A percentile compares a stretch with the other conserved stretches of the same genome.
These are phyloP conservation scores for Ostreobium quekettii DNA, from an alignment of 139 green algal species.

Conservation along the genomic window DNA sequence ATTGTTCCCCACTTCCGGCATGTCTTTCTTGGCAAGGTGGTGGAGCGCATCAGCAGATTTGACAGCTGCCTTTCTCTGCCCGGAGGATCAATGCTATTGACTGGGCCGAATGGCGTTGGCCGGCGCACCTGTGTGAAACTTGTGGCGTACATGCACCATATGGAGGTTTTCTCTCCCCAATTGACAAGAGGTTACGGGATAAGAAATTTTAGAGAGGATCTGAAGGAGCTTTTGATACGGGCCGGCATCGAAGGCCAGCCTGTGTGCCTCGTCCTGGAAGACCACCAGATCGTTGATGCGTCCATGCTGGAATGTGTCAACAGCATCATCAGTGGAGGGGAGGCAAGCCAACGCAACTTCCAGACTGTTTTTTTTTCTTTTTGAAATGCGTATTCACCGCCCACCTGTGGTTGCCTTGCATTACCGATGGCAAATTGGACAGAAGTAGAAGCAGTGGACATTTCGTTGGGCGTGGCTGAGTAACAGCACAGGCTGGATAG, in stretches of 20 bases:
- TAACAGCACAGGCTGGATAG: no score
- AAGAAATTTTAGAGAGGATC: conserved; percentile 47
- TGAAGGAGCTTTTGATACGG: conserved; percentile 55
- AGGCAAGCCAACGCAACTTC: conserved; percentile 23
- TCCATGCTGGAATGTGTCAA: conserved; percentile 56
- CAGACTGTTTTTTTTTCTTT: background rate
- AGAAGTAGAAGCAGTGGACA: no score
- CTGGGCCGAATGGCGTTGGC: conserved; percentile 44
- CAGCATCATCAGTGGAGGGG: conserved; percentile 50
- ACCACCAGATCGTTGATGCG: conserved; percentile 44
- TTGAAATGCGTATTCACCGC: no score
- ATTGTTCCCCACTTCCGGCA: no score
- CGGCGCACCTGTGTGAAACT: conserved; percentile 45
- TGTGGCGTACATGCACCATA: conserved; percentile 58
- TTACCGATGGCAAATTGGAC: background rate
- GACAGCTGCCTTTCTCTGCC: conserved; percentile 49
- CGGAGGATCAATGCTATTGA: conserved; percentile 52
- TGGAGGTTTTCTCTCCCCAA: conserved; percentile 50
- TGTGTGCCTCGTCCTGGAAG: conserved; percentile 61
- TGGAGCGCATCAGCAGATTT: conserved; percentile 50
- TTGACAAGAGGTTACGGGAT: conserved; percentile 39
- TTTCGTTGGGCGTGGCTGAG: no score
- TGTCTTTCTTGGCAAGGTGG: no score
- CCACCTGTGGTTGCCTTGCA: no score
- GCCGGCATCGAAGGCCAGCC: conserved; percentile 46